Conservation (phyloP, 2,329 filamentous ascomycete species). For the Sporothrix inflata region DNA sequence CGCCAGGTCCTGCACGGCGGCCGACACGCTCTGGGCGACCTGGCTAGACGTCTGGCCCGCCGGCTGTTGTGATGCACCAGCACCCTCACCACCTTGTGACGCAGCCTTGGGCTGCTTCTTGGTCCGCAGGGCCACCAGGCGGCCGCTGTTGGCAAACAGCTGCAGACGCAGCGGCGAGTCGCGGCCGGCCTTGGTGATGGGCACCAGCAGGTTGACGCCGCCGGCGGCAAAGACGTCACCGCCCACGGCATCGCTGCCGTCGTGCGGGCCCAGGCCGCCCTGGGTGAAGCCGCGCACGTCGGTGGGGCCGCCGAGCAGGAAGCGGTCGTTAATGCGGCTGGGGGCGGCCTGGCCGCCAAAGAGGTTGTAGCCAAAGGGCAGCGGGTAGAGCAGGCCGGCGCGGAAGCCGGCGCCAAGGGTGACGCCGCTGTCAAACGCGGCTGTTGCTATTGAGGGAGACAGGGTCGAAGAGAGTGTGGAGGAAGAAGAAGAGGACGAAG, state of each 20-base stretch:
- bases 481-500: constrained; percentile 14
- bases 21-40: constrained; percentile 57
- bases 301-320: constrained; percentile 90
- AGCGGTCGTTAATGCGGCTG: constrained; percentile 89
- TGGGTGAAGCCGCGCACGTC: constrained; percentile 93
- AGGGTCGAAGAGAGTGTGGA: neutral
- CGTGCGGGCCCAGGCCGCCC: constrained; percentile 84
- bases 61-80: neutral
- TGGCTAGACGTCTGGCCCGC: constrained; percentile 38
- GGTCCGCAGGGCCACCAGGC: constrained; percentile 75
- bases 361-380: constrained; percentile 64
- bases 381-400: constrained; percentile 79
- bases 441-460: constrained; percentile 40
- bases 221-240: constrained; percentile 92
- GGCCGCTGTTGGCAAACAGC: constrained; percentile 86
- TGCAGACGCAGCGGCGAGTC: constrained; percentile 87
- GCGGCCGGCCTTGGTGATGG: constrained; percentile 77
- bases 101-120: constrained; percentile 47
- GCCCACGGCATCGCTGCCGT: constrained; percentile 82
- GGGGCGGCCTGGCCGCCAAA: constrained; percentile 58
- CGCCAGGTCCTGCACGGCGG: constrained; percentile 70
- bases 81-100: neutral
- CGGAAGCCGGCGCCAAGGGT: constrained; percentile 82
- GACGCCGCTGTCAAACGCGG: constrained; percentile 60
- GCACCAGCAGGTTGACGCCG: constrained; percentile 82